Evolutionary conservation across 2,329 filamentous ascomycete species (phyloP).

Genomic region (Parascedosporium putredinis): DNA sequence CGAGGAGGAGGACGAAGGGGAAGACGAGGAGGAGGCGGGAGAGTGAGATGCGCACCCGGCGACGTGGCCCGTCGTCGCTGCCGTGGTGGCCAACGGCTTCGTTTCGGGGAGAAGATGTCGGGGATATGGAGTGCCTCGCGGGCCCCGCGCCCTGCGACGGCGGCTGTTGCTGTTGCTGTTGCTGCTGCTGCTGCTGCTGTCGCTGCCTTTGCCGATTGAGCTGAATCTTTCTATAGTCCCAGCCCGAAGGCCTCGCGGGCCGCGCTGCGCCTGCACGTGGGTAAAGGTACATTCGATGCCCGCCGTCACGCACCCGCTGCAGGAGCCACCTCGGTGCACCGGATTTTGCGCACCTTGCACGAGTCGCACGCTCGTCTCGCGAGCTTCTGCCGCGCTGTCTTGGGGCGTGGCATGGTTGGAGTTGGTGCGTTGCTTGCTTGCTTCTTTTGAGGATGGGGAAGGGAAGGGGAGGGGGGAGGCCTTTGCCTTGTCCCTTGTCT

Average conservation of each 20-base stretch:
- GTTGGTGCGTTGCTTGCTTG: too few species aligned
- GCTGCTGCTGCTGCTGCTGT: slow-evolving; percentile 18
- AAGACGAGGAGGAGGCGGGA: too few species aligned
- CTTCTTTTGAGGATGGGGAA: too few species aligned
- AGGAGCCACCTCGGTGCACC: slow-evolving; percentile 38
- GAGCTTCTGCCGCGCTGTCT: slow-evolving; percentile 14
- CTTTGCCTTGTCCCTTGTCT: too few species aligned
- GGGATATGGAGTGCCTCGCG: neutral
- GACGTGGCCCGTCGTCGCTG: too few species aligned
- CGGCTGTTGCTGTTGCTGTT: slow-evolving; percentile 12
- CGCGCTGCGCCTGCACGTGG: slow-evolving; percentile 30
- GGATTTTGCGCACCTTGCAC: slow-evolving; percentile 42
- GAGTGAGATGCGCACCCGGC: too few species aligned
- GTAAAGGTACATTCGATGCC: slow-evolving; percentile 41
- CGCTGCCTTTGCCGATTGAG: slow-evolving; percentile 18
- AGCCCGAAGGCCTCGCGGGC: slow-evolving; percentile 33
- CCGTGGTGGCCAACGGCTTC: neutral
- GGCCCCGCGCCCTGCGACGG: too few species aligned
- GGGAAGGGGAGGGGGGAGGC: too few species aligned
- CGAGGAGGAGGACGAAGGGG: neutral
- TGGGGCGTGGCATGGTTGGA: slow-evolving; percentile 8
- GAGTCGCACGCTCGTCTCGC: slow-evolving; percentile 32
- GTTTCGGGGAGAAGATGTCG: neutral
- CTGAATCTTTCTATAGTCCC: slow-evolving; percentile 32
- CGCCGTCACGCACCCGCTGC: slow-evolving; percentile 31